Base-by-base conservation (phyloP, 2,329 filamentous ascomycete genomes). In the Acrodontium crateriforme region DNA sequence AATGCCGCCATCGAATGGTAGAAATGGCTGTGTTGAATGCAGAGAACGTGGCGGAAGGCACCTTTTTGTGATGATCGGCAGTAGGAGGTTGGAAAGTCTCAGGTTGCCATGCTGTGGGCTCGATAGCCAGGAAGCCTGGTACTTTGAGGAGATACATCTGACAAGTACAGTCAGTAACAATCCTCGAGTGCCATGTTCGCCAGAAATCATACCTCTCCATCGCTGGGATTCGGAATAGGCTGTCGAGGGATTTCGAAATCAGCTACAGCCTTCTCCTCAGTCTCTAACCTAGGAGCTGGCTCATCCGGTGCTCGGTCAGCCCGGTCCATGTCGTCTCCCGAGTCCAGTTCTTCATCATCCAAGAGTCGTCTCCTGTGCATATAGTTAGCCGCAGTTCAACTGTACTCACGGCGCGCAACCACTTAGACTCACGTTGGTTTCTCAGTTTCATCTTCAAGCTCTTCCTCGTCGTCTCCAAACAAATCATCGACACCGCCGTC, bases 121-220 rank as follows among this genome's bases (percentile, higher is more conserved):
- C 64, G 38, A 84, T 65, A 28, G 69, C 70, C 43, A 87, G 59
- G 55, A 85, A 85, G 13, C 69, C 66, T 16, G 80, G 80, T 2
- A 87, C 65, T 40, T 74, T 75, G 43, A 84, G 54, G 4, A 77
- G 63, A 52, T 78, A 76, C 26, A 81, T 61, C 76, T 81, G 31
- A 9, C 16, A 5, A 3, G 5, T 5, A 17, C 7, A 16, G 31
- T 40, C 20, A 34, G 30, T 10, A 14, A 6, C 25, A 20, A 8
- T 12, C 9, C 3, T 21, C 18, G 16, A 15, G 9, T 18, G 16
- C 9, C 14, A 16, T 7, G 9, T 10, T 9, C 3, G 13, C n/a
- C 11, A 17, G 9, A 4, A 24, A 14, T 23, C 48, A 32, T 58
- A 84, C 78, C 51, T 71, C 69, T 46, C 74, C 74, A 47, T 84